These are phyloP conservation scores for Fusarium pseudoanthophilum DNA, from an alignment of 2,329 filamentous ascomycete genomes.

Conservation along the genomic window DNA sequence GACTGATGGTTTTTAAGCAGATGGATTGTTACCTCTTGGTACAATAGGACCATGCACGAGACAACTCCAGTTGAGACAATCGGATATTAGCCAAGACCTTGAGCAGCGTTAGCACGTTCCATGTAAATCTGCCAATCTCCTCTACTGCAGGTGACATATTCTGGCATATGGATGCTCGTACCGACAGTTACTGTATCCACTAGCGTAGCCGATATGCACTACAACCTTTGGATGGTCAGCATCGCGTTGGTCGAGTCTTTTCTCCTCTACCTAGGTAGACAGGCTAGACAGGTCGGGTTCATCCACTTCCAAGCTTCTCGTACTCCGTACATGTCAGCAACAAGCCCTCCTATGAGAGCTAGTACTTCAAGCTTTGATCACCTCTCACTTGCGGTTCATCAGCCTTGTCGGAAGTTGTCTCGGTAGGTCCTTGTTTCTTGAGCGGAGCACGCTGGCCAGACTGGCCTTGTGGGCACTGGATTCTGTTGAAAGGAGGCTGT, in stretches of 20 bases:
- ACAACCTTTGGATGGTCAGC: constrained; percentile 17
- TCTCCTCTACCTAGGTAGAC: background rate
- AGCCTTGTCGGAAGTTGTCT: constrained; percentile 13
- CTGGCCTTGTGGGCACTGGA: background rate
- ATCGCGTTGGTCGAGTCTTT: constrained; percentile 1
- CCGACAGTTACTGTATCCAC: background rate
- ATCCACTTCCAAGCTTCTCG: constrained; percentile 5
- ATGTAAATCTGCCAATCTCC: background rate
- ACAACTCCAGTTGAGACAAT: background rate
- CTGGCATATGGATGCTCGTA: background rate
- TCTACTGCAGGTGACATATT: background rate
- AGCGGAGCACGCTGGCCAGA: background rate
- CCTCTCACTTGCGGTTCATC: constrained; percentile 16
- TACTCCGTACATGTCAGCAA: constrained; percentile 7
- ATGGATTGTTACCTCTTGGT: background rate
- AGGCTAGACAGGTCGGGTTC: constrained; percentile 4
- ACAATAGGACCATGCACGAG: background rate
- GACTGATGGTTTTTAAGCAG: background rate
- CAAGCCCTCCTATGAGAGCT: constrained; percentile 1
- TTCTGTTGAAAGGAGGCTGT: constrained; percentile 21
- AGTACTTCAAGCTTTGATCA: constrained; percentile 4
- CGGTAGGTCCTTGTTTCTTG: background rate
- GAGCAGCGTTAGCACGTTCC: background rate
- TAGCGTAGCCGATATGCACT: background rate
- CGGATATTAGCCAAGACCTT: background rate